These are phyloP conservation scores for Sabuloglossum arenarium DNA, from an alignment of 495 filamentous ascomycete genomes.

Conservation along the genomic window DNA sequence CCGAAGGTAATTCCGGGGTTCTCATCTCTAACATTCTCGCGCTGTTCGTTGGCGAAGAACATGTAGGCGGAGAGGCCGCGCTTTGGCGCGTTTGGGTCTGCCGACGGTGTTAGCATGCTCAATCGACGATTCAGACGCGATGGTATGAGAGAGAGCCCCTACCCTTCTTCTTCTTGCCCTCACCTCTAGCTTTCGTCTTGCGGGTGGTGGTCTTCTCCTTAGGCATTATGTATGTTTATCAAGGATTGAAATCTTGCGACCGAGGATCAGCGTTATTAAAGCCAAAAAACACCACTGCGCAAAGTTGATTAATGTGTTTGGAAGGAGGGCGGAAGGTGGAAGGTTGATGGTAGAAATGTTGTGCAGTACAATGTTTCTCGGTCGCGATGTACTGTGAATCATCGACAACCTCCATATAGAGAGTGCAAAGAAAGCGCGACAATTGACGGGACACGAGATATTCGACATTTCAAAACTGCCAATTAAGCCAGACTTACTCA, in stretches of 20 bases:
- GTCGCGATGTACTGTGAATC: conserved; percentile 1
- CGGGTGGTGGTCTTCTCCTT: conserved; percentile 43
- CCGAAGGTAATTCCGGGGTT: conserved; percentile 97
- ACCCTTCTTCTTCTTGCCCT: conserved; percentile 71
- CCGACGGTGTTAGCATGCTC: conserved; percentile 5
- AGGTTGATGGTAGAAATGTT: not conserved
- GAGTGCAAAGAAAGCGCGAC: not conserved
- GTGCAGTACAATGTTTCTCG: not conserved
- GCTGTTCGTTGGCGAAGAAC: conserved; percentile 99
- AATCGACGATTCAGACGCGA: not conserved
- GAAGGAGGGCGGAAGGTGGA: not conserved
- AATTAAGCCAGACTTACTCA: conserved; percentile 6
- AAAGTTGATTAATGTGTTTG: not conserved
- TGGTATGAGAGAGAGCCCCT: conserved; percentile 15
- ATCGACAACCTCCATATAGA: not conserved
- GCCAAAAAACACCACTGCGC: not conserved
- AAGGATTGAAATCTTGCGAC: not conserved
- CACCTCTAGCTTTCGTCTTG: conserved; percentile 15
- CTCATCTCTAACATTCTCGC: conserved; percentile 93
- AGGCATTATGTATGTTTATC: conserved; percentile 31
- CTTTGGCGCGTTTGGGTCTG: conserved; percentile 98
- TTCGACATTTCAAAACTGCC: not conserved
- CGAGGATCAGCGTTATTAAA: not conserved
- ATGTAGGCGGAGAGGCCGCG: conserved; percentile 98
- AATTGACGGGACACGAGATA: not conserved